Percentiles rank a stretch among this genome's conserved stretches.
Conservation (phyloP, 2,329 filamentous ascomycete species). For the Pyrenophora tritici-repentis region DNA sequence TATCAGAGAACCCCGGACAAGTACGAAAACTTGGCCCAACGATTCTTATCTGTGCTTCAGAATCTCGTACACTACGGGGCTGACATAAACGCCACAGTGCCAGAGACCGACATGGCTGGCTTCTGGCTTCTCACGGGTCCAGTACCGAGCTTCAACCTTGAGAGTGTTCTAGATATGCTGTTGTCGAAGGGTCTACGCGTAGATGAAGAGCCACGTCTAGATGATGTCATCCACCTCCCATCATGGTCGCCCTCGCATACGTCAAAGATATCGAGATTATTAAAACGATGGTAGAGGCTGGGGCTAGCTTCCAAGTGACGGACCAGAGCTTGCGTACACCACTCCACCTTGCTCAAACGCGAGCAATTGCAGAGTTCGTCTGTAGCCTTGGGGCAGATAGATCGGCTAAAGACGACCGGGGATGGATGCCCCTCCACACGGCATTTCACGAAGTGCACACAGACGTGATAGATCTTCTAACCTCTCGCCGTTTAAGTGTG, state of each 20-base stretch:
- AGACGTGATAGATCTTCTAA: not conserved
- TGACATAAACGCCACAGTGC: not conserved
- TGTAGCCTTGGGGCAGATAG: not conserved
- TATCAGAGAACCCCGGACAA: not conserved
- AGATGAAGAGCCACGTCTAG: constrained; percentile 1
- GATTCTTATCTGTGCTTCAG: not conserved
- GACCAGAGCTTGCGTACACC: not conserved
- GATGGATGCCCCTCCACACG: not conserved
- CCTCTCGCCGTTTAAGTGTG: too few relatives aligned
- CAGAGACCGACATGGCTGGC: not conserved
- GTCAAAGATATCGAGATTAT: not conserved
- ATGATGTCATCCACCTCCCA: not conserved
- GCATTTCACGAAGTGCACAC: not conserved
- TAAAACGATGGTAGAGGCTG: not conserved
- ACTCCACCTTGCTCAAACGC: not conserved
- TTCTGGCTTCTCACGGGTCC: not conserved
- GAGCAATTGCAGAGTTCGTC: not conserved
- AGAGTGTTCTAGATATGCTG: not conserved
- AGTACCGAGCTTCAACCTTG: not conserved
- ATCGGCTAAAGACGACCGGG: not conserved
- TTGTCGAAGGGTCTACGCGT: not conserved
- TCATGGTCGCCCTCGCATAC: not conserved
- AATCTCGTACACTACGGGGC: not conserved
- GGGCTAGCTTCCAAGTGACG: not conserved
- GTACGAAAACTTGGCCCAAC: not conserved